Evolutionary conservation across 1,284 basidiomycete species (phyloP), one percentile per base, ranked within the genome.

Genomic region (Microbotryomycetes sp.): DNA sequence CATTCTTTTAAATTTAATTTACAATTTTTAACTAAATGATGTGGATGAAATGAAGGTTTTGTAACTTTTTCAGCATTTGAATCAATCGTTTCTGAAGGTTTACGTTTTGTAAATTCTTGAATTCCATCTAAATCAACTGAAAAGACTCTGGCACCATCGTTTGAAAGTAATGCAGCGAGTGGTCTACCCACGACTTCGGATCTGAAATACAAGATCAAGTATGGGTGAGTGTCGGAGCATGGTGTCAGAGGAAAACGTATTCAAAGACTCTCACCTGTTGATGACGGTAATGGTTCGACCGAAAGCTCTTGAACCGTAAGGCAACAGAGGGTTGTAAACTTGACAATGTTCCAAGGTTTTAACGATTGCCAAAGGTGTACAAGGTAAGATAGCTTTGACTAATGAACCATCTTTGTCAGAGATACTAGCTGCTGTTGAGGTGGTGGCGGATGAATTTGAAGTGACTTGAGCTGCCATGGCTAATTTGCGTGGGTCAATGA

Each of bases 181-280:
- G 94, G 94, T 58, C 94, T 82, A 26, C 94, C 94, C 23, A 97
- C 94, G 23, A 97, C 94, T 76, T 97, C 94, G 47, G 91, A 96
- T 65, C 92, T 92, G 69, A 16, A 42, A 36, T 22, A 22, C 29
- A n/a, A 23, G 15, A 6, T 14, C 25, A 15, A 28, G 29, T 9
- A 12, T 47, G 15, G 19, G 26, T 53, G 29, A 6, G 19, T 49
- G 23, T 58, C n/a, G 16, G 12, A n/a, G 16, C n/a, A 19, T 42
- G 22, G 28, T 48, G 59, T 25, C 54, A 15, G 6, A 62, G 22
- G 31, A 22, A 22, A 26, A 36, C 42, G 50, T 25, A n/a, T 3
- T 42, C 9, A 50, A 54, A 71, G n/a, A n/a, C n/a, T n/a, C 81
- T 61, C 58, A 88, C 86, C 92, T 81, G 78, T 98, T 98, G 73